A percentile compares a stretch with the other conserved stretches of the same genome.
phyloP scores from a whole-genome alignment of 2,329 filamentous ascomycete genomes.

The Incumbomyces lentus region DNA sequence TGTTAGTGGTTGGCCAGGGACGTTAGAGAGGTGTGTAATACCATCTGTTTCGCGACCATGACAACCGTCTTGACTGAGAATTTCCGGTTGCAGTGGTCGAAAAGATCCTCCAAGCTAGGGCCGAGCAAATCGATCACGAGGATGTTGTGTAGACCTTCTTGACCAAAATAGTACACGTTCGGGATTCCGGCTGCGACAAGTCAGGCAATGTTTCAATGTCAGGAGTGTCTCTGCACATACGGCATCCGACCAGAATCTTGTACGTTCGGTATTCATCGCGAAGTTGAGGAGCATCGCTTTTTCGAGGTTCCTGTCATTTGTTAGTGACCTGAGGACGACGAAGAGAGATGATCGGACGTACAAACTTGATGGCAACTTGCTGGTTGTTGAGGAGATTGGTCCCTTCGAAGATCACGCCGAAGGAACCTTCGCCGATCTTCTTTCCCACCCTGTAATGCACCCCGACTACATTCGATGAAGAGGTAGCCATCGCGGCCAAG shows the following conservation, averaged over 20 bases:
- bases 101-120: slow-evolving; percentile 89
- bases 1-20: slow-evolving; percentile 21
- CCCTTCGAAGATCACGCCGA: slow-evolving; percentile 97
- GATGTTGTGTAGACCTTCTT: slow-evolving; percentile 97
- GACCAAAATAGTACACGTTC: slow-evolving; percentile 99
- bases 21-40: slow-evolving; percentile 26
- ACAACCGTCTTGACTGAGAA: slow-evolving; percentile 97
- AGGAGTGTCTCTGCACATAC: slow-evolving; percentile 50
- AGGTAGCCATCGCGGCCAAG: slow-evolving; percentile 57
- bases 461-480: slow-evolving; percentile 92
- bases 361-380: slow-evolving; percentile 98
- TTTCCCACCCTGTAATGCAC: slow-evolving; percentile 98
- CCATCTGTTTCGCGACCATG: slow-evolving; percentile 99
- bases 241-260: slow-evolving; percentile 97
- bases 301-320: slow-evolving; percentile 72
- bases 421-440: slow-evolving; percentile 98
- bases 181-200: slow-evolving; percentile 72
- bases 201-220: slow-evolving; percentile 8
- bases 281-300: slow-evolving; percentile 95
- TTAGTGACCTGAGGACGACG: slow-evolving; percentile 20
- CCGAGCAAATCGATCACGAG: slow-evolving; percentile 94
- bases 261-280: slow-evolving; percentile 98
- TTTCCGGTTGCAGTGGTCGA: slow-evolving; percentile 90
- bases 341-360: slow-evolving; percentile 41
- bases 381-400: slow-evolving; percentile 98